Evolutionary conservation across 2,329 filamentous ascomycete genomes (phyloP).

Genomic region (Bipolaris bicolor): DNA sequence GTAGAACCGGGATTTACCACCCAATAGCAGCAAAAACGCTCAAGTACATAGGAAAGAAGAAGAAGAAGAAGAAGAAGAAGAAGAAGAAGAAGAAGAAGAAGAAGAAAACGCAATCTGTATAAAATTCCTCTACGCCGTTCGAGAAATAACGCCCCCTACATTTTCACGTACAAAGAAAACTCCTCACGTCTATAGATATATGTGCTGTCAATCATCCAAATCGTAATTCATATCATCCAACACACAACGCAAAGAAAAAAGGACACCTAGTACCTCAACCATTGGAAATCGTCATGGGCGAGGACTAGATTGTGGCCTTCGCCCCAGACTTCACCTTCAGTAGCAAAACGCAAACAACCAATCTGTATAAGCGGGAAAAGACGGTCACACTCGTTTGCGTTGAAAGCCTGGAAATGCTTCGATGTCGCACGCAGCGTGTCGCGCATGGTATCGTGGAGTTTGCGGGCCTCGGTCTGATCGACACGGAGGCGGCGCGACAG

Average conservation of each 20-base stretch:
- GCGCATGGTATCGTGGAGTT: slow-evolving; percentile 33
- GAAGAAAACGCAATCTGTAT: not conserved
- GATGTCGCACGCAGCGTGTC: slow-evolving; percentile 36
- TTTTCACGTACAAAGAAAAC: not conserved
- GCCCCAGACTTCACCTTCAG: slow-evolving; percentile 35
- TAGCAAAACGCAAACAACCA: slow-evolving; percentile 35
- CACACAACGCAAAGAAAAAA: not conserved
- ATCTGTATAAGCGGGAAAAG: slow-evolving; percentile 39
- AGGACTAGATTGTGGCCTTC: slow-evolving; percentile 40
- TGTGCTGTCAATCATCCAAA: not conserved
- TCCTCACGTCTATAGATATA: not conserved
- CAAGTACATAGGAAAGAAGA: not conserved
- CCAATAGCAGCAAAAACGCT: not conserved
- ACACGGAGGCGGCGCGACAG: slow-evolving; percentile 29
- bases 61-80: not conserved
- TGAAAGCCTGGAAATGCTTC: slow-evolving; percentile 34
- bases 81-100: not conserved
- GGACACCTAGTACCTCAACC: slow-evolving; percentile 30
- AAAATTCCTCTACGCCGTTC: no score
- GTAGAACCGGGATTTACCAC: no score
- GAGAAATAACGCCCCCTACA: not conserved
- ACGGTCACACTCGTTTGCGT: slow-evolving; percentile 30
- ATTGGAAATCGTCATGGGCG: slow-evolving; percentile 40
- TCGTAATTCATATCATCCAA: not conserved
- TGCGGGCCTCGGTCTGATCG: slow-evolving; percentile 26